These are phyloP conservation scores for Ceratocystis harringtonii DNA, from an alignment of 2,329 filamentous ascomycete species.

Conservation along the genomic window DNA sequence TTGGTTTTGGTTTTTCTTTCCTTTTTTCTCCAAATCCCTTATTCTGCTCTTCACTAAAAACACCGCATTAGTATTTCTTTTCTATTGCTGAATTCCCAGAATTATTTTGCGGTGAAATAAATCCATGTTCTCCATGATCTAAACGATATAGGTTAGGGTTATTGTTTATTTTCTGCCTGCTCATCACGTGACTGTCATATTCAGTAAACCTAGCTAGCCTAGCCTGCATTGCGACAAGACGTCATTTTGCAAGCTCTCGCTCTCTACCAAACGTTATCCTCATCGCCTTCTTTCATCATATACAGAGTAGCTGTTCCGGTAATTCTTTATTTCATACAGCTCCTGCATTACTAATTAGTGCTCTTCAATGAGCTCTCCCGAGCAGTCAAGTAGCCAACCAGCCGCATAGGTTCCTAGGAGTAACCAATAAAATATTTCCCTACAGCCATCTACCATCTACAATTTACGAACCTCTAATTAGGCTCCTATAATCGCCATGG, in stretches of 20 bases:
- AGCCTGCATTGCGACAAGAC: not conserved
- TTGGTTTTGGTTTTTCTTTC: not conserved
- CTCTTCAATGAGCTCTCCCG: not conserved
- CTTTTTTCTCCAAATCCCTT: not conserved
- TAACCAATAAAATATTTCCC: not conserved
- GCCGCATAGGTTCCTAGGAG: not conserved
- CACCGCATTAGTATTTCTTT: not conserved
- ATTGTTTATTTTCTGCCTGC: not conserved
- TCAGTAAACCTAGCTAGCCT: not conserved
- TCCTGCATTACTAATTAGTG: not conserved
- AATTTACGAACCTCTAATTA: not conserved
- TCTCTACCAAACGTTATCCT: not conserved
- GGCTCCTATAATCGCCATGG: slow-evolving; percentile 25
- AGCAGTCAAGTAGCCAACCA: not conserved
- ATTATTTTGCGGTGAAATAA: too few relatives aligned
- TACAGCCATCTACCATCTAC: not conserved
- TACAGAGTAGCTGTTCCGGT: not conserved
- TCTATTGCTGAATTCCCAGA: not conserved
- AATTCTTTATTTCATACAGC: not conserved
- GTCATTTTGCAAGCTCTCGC: not conserved
- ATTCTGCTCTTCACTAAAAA: not conserved
- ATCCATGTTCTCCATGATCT: too few relatives aligned
- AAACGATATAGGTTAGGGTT: not conserved
- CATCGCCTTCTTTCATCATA: not conserved
- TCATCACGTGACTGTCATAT: not conserved